Base-by-base conservation (phyloP, 352 stramenopile species). In the Phytophthora foliorum region DNA sequence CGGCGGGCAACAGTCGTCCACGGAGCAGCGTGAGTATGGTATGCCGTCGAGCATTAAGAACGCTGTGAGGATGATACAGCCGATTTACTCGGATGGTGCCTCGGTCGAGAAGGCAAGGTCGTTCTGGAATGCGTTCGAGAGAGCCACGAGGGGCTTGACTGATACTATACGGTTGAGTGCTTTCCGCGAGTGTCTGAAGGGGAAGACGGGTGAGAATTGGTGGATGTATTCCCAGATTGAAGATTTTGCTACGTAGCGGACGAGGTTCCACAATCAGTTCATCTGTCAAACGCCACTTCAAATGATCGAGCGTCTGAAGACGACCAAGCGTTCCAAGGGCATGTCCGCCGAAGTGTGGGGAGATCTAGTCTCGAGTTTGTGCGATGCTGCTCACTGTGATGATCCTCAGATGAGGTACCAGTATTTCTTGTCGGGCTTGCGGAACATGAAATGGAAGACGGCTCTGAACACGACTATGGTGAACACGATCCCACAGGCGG, bases 391-490 rank as follows among this genome's bases (percentile, higher is more conserved):
- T n/a, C 29, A 4, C 29, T 34, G n/a, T n/a, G n/a, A n/a, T 19
- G 32, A 56, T 17, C 29, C 31, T 42, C 29, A 44, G 27, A 56
- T 44, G 49, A 14, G 29, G 6, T 56, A 56, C 49, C n/a, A 56
- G 17, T 56, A 56, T 10, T 56, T 44, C 31, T 29, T 56, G n/a
- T 8, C 49, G 2, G 27, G 49, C 21, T n/a, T 56, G 31, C 3
- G n/a, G 2, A 56, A 44, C 49, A 4, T 4, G 6, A n/a, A n/a
- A 6, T 44, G 14, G 49, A 41, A 44, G 21, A n/a, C 31, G 2
- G 17, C 32, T 6, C n/a, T 56, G 3, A 10, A 7, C 4, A 44
- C 27, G 6, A 27, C 49, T 1, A 29, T 56, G 24, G 24, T 56
- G 1, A n/a, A 44, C 16, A 22, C 4, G 3, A 38, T 42, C 34